These are phyloP conservation scores for Mucor lusitanicus DNA, from an alignment of 371 early-diverging fungal genomes.

Conservation along the genomic window DNA sequence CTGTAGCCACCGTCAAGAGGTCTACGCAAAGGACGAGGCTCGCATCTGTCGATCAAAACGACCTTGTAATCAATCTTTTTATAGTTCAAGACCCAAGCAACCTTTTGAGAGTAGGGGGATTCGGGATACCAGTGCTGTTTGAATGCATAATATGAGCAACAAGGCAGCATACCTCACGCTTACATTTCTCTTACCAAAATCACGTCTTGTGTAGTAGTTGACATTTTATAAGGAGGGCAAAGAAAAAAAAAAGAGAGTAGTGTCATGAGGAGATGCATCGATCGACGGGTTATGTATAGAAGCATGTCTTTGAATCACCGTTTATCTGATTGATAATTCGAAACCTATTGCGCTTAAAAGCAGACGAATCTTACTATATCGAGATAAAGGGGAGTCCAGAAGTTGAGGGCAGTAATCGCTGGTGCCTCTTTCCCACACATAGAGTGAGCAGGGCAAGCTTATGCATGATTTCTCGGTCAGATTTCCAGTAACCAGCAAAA, in stretches of 20 bases:
- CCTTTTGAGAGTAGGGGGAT: constrained; percentile 38
- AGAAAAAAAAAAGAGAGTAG: background rate
- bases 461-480: too few species aligned
- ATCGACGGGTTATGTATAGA: background rate
- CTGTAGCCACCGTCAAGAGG: constrained; percentile 60
- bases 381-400: too few species aligned
- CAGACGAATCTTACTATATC: too few species aligned
- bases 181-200: background rate
- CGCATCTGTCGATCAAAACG: constrained; percentile 29
- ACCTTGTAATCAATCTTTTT: constrained; percentile 43
- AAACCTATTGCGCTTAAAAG: too few species aligned
- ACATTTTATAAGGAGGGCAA: background rate
- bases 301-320: too few species aligned
- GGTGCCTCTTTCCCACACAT: too few species aligned
- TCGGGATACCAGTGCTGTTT: constrained; percentile 35
- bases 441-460: too few species aligned
- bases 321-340: too few species aligned
- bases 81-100: constrained; percentile 38
- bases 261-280: background rate
- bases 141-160: background rate
- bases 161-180: background rate
- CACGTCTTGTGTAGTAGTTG: background rate
- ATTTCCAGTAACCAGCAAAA: too few species aligned
- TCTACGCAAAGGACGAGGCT: constrained; percentile 41
- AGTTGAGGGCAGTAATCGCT: too few species aligned